Evolutionary conservation across 495 filamentous ascomycete genomes (phyloP), one percentile per base, ranked within the genome.

Genomic region (Lasiosphaeriaceae sp.): DNA sequence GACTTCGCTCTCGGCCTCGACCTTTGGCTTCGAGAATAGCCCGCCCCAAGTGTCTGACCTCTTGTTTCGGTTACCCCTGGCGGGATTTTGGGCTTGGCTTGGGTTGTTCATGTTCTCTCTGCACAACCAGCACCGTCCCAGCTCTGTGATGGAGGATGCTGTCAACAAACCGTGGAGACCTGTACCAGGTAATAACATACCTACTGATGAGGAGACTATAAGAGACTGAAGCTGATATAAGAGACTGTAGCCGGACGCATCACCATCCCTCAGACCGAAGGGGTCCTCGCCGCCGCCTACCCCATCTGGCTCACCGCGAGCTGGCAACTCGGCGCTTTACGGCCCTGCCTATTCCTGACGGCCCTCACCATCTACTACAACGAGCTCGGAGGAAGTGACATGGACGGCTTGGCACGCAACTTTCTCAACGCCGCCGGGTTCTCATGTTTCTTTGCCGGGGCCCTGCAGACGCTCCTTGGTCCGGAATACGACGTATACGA

Each of bases 81-180:
- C 67, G 20, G n/a, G 69, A 2, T 17, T 59, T 9, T 74, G 63
- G 48, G 61, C 54, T 53, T 71, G 68, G 69, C 48, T 47, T 12
- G 71, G 75, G 57, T 54, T 80, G 20, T 59, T 82, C 21, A 52
- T 72, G 45, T 77, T 77, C 63, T 65, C 68, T 53, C 59, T 83
- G 22, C 66, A 70, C 31, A 85, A 85, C 64, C 80, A 85, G 57
- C 72, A 78, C 8, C 68, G 60, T 12, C 69, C 71, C 0, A 56
- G 67, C 19, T 79, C 80, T 3, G 60, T 81, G n/a, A 46, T 60
- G 0, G 82, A 84, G 63, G 82, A 84, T 55, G 12, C 37, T 0
- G 57, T 81, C 59, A 87, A 87, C 69, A 87, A 86, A 64, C 77
- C 79, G 2, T 85, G 81, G 80, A 73, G 83, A 1, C 77, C 80